Evolutionary conservation across 805 yeast genomes (phyloP), one percentile per base, ranked within the genome.

Genomic region (Blastobotrys mokoenaii): DNA sequence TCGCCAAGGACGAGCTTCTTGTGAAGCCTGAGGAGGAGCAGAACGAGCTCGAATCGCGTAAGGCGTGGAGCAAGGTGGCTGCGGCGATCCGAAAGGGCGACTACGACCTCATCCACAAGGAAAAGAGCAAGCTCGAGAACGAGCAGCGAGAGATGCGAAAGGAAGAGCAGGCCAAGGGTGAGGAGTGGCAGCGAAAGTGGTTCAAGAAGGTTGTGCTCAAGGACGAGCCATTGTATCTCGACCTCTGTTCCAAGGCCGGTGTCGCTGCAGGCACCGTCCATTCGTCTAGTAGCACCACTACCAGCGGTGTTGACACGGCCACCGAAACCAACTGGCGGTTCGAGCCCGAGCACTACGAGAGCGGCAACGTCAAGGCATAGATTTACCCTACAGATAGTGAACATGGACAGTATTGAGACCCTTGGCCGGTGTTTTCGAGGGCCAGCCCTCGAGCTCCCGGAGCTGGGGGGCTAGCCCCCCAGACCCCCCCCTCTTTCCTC

Each of bases 21-120:
- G 96, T 90, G 40, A 88, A 86, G 64, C 94, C 95, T 41, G 69
- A 85, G 44, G 87, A 78, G 54, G 71, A 84, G 52, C 97, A 93
- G 68, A 74, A 82, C 63, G 76, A 69, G 31, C 71, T 89, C 55
- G 98, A 90, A 67, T 73, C 86, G 47, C 82, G 96, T 68, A 77
- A 71, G 56, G 97, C 97, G 11, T 90, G 98, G 98, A 57, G 62
- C 43, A 76, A 80, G 52, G 97, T 93, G 20, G 95, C 97, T 0
- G 85, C 73, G 8, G 97, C 97, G 12, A 83, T 88, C 56, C 77
- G 73, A 47, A 64, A 67, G 17, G 84, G 90, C 38, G 82, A 88
- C 62, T 86, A 76, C 66, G 85, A 84, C 55, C 65, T 73, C 51
- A 88, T 90, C 54, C 80, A 81, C 59, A 68, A 70, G 51, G 84